Base-by-base conservation (phyloP, 306 rosid genomes). In the Comarum palustre region DNA sequence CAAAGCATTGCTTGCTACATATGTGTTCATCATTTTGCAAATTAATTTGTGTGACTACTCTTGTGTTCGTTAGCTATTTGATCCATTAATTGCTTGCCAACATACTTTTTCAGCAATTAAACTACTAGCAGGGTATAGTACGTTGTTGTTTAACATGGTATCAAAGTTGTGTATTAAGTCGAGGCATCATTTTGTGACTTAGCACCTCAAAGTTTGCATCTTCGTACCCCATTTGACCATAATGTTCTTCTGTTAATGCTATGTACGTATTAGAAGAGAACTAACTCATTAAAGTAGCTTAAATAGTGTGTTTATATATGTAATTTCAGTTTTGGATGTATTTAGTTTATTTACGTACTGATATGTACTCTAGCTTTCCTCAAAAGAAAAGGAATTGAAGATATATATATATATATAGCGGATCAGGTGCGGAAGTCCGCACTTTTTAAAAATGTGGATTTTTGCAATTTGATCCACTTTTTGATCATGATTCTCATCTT, bases 41-140 rank as follows among this genome's bases (percentile, higher is more conserved):
- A 50, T 36, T 17, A n/a, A 50, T 36, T 17, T 70, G 32, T 20
- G 64, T 52, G 17, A 17, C 24, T 14, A 36, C 64, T 31, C 8
- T 47, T 47, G 63, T 52, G 32, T 69, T 69, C 45, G 61, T 59
- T 59, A 29, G 39, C 65, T 59, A 15, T 41, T 16, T 25, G 8
- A 57, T 4, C 13, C 16, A 55, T 10, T 41, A 19, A n/a, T 54
- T 59, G 16, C 24, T 12, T 8, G 62, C n/a, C 19, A 3, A 6
- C 16, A 5, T 27, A 58, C 19, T 29, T 31, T 60, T 52, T 51
- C 14, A 29, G 5, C 22, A 15, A 31, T 32, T 41, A 15, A 59
- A 29, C 36, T 14, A 0, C 16, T 31, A 31, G n/a, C n/a, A n/a
- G 41, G 39, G 20, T 36, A 27, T 15, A 27, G 38, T 24, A 41